Percentiles rank a stretch among this genome's conserved stretches.
Conservation (phyloP, 2,329 filamentous ascomycete species). For the Sarocladium strictum region DNA sequence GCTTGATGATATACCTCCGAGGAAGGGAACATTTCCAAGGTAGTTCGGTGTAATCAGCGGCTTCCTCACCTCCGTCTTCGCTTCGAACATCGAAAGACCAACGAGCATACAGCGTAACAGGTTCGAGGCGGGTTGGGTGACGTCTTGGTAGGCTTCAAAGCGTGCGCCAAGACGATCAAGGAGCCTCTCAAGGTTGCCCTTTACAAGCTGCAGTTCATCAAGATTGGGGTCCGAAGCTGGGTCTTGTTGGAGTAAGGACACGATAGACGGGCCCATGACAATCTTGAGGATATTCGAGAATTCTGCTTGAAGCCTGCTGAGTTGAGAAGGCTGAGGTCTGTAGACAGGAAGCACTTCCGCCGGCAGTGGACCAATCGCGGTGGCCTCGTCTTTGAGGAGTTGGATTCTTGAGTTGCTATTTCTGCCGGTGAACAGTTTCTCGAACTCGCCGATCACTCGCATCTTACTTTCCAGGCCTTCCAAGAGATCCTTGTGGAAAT, state of each 20-base stretch:
- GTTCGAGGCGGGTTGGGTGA: constrained; percentile 70
- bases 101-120: constrained; percentile 75
- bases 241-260: constrained; percentile 17
- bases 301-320: constrained; percentile 71
- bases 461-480: constrained; percentile 50
- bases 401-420: constrained; percentile 60
- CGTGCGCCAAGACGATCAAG: constrained; percentile 61
- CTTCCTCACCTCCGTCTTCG: constrained; percentile 34
- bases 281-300: constrained; percentile 70
- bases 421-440: constrained; percentile 62
- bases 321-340: constrained; percentile 61
- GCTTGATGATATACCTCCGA: constrained; percentile 37
- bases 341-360: constrained; percentile 60
- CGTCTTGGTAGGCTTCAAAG: constrained; percentile 78
- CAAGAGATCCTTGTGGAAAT: constrained; percentile 50
- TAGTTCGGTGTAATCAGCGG: constrained; percentile 31
- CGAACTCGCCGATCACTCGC: constrained; percentile 57
- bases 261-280: constrained; percentile 39
- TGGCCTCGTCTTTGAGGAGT: constrained; percentile 56
- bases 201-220: constrained; percentile 42
- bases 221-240: constrained; percentile 12
- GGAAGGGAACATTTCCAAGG: constrained; percentile 46
- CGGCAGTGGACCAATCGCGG: constrained; percentile 60
- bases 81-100: constrained; percentile 59
- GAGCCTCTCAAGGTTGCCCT: constrained; percentile 59